Evolutionary conservation across 257 asterid genomes (phyloP).

Genomic region (Solanum chiquidenum): DNA sequence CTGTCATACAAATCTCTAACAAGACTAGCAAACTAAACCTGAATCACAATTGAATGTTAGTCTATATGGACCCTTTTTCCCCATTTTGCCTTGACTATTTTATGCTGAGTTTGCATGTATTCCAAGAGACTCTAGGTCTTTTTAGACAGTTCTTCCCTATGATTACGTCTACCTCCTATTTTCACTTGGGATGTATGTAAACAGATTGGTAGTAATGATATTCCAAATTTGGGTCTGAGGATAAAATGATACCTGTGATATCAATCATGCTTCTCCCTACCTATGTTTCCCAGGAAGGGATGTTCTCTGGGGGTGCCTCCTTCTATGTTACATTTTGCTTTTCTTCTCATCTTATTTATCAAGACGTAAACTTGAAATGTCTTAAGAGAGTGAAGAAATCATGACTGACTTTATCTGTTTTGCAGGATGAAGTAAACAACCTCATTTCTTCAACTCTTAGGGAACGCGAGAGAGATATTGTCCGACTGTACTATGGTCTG

Average conservation of each 20-base stretch:
- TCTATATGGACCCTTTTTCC: neutral
- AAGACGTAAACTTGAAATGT: neutral
- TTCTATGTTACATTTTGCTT: neutral
- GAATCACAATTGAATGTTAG: neutral
- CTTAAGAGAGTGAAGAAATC: neutral
- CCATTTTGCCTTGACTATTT: neutral
- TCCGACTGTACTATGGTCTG: constrained; percentile 78
- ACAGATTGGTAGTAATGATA: neutral
- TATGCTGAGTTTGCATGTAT: neutral
- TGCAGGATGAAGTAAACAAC: constrained; percentile 79
- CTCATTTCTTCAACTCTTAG: constrained; percentile 51
- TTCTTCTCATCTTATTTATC: neutral
- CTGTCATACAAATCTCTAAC: neutral
- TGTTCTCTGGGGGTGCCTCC: neutral
- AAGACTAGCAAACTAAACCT: neutral
- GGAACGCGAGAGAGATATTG: constrained; percentile 75
- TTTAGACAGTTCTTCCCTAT: neutral
- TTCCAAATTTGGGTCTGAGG: neutral
- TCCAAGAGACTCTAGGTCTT: neutral
- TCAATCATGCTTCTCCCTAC: neutral
- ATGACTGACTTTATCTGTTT: neutral
- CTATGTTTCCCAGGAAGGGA: neutral
- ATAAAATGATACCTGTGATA: neutral
- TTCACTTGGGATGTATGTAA: neutral
- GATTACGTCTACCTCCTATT: neutral